Conservation (phyloP, 208 protist species). For the Leishmania arabica region DNA sequence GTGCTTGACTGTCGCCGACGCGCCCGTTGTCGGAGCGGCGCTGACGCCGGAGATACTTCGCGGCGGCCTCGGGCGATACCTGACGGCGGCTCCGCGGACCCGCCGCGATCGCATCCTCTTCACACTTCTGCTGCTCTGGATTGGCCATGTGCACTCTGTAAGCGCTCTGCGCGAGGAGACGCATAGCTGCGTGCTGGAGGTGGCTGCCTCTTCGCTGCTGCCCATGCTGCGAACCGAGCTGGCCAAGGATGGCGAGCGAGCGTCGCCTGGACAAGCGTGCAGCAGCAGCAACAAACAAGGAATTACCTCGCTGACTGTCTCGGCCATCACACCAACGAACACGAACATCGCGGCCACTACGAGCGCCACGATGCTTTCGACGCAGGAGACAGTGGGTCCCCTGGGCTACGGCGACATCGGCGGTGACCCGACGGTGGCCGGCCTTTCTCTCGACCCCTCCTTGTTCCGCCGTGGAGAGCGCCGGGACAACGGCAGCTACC, state of each 20-base stretch:
- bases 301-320: slow-evolving; percentile 22
- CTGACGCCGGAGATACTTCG: slow-evolving; percentile 40
- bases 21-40: slow-evolving; percentile 27
- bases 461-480: not conserved
- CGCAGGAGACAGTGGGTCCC: not conserved
- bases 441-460: not conserved
- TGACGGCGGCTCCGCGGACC: slow-evolving; percentile 48
- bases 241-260: slow-evolving; percentile 5
- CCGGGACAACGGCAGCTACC: not conserved
- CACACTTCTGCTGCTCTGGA: slow-evolving; percentile 63
- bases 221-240: slow-evolving; percentile 43
- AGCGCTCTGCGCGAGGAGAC: slow-evolving; percentile 32
- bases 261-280: not conserved
- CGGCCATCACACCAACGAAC: slow-evolving; percentile 23
- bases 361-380: slow-evolving; percentile 19
- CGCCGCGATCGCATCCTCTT: slow-evolving; percentile 76
- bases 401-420: not conserved
- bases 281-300: not conserved
- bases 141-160: slow-evolving; percentile 53
- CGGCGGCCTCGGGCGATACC: slow-evolving; percentile 52
- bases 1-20: slow-evolving; percentile 67
- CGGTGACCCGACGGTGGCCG: not conserved
- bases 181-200: slow-evolving; percentile 35
- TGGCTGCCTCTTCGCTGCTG: slow-evolving; percentile 43
- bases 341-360: slow-evolving; percentile 1